Percentiles rank a stretch among this genome's conserved stretches.
These are phyloP conservation scores for Lentinula sp. DNA, from an alignment of 768 basidiomycete genomes.

Conservation along the genomic window DNA sequence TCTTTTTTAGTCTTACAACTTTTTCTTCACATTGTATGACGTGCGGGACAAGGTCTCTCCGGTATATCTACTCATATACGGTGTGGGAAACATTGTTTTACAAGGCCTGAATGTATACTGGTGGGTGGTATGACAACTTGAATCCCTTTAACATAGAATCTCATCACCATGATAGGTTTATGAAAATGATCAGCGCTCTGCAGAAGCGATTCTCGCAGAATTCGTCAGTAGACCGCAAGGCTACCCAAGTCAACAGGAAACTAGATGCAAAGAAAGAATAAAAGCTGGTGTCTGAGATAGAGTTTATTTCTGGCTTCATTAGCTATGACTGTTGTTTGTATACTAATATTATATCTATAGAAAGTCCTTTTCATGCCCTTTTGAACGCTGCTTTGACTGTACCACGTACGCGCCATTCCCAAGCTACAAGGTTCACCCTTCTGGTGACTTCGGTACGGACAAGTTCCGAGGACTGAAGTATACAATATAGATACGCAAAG, in stretches of 20 bases:
- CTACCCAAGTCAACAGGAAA: conserved; percentile 11
- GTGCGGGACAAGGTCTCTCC: conserved; percentile 51
- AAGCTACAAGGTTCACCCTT: conserved; percentile 72
- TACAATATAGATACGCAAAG: conserved; percentile 75
- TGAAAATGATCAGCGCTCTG: conserved; percentile 65
- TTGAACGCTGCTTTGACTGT: conserved; percentile 50
- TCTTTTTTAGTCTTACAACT: conserved; percentile 51
- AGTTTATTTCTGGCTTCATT: background rate
- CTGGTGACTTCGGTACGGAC: conserved; percentile 62
- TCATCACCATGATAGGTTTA: conserved; percentile 46
- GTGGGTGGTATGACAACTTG: conserved; percentile 32
- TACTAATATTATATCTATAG: background rate
- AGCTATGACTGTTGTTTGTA: background rate
- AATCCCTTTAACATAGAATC: background rate
- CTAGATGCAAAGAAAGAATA: conserved; percentile 13
- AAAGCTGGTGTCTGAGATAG: background rate
- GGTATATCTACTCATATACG: conserved; percentile 44
- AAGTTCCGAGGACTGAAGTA: conserved; percentile 39
- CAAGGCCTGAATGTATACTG: conserved; percentile 77
- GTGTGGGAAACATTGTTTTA: conserved; percentile 55
- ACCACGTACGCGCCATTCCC: conserved; percentile 67
- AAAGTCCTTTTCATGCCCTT: background rate
- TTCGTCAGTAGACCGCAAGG: conserved; percentile 3
- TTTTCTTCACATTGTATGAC: conserved; percentile 52
- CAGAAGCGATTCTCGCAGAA: conserved; percentile 48